These are phyloP conservation scores for Simplicillium sp. DNA, from an alignment of 2,329 filamentous ascomycete species.

Conservation along the genomic window DNA sequence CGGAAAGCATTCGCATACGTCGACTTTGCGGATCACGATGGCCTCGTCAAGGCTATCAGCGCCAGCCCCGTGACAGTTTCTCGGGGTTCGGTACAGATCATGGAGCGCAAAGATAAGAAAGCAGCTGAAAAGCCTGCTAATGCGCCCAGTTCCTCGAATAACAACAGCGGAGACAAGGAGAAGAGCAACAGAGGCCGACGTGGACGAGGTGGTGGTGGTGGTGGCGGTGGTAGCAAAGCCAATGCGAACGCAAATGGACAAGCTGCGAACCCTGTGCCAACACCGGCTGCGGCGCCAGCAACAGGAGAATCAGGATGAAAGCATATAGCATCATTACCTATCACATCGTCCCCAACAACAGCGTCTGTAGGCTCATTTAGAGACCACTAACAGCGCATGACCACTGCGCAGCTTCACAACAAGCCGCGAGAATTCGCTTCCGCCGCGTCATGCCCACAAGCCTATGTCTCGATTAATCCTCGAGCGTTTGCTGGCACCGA, in stretches of 20 bases:
- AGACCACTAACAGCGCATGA: neutral
- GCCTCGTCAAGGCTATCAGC: conserved; percentile 67
- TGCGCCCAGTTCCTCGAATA: conserved; percentile 3
- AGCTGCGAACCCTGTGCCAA: neutral
- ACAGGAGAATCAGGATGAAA: conserved; percentile 6
- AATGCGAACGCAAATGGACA: conserved; percentile 2
- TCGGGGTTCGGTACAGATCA: conserved; percentile 76
- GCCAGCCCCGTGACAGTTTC: conserved; percentile 76
- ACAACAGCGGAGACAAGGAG: conserved; percentile 18
- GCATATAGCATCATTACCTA: neutral
- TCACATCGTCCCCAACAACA: neutral
- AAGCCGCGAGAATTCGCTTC: no score
- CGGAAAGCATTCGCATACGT: conserved; percentile 93
- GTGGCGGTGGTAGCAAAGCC: conserved; percentile 12
- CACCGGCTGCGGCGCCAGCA: neutral
- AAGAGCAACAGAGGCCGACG: conserved; percentile 28
- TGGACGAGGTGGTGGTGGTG: conserved; percentile 18
- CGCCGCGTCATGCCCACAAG: no score
- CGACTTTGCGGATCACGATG: conserved; percentile 67
- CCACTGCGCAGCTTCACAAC: no score
- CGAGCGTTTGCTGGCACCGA: no score
- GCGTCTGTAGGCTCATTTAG: neutral
- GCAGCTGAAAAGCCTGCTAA: conserved; percentile 14
- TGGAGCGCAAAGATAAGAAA: conserved; percentile 40
- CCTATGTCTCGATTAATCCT: no score